A percentile compares a stretch with the other conserved stretches of the same genome.
phyloP scores from a whole-genome alignment of 257 asterid genomes.

The Ilex aquifolium region DNA sequence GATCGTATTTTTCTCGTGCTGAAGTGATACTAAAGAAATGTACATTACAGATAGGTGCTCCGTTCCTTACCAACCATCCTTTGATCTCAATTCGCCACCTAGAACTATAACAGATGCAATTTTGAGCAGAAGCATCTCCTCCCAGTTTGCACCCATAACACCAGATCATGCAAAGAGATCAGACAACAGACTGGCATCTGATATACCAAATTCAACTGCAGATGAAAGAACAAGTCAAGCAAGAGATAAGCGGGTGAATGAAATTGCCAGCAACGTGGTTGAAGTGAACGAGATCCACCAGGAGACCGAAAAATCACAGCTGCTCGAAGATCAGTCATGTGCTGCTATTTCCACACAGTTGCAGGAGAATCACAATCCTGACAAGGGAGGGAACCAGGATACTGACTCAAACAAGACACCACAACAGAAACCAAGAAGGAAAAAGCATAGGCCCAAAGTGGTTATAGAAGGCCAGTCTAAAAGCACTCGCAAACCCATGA shows the following conservation, averaged over 20 bases:
- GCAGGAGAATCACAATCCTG: constrained; percentile 74
- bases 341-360: constrained; percentile 26
- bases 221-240: constrained; percentile 14
- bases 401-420: constrained; percentile 53
- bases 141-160: constrained; percentile 53
- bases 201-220: constrained; percentile 13
- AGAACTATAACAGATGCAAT: constrained; percentile 27
- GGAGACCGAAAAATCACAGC: constrained; percentile 24
- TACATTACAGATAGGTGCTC: constrained; percentile 49
- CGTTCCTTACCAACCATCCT: constrained; percentile 23
- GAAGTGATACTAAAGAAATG: constrained; percentile 13
- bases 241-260: constrained; percentile 16
- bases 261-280: constrained; percentile 10
- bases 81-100: constrained; percentile 46
- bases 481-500: constrained; percentile 35
- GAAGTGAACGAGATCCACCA: constrained; percentile 28
- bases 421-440: constrained; percentile 61
- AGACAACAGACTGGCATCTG: constrained; percentile 21
- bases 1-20: constrained; percentile 7
- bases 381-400: constrained; percentile 52
- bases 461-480: constrained; percentile 55
- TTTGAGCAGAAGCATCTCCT: constrained; percentile 16
- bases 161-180: constrained; percentile 42
- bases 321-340: constrained; percentile 23
- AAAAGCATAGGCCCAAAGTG: constrained; percentile 93